Base-by-base conservation (phyloP, 805 yeast species). In the Barnettozyma populi region DNA sequence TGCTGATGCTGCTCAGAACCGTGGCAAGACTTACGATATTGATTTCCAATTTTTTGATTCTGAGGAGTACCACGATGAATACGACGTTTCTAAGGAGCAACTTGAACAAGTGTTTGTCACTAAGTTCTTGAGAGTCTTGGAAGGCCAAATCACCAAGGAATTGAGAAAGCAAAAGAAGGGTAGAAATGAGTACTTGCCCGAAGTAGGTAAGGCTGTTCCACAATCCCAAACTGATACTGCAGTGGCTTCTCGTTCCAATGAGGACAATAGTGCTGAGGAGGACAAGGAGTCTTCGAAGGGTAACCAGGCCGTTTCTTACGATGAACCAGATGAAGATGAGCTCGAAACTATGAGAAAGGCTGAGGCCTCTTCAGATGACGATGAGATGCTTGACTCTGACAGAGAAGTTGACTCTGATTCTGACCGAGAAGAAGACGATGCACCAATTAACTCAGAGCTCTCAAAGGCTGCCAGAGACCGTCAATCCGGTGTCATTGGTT, bases 241-340 rank as follows among this genome's bases (percentile, higher is more conserved):
- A 29, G 69, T 66, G 8, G 59, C 61, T 5, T 66, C 61, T 40
- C 68, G 62, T 11, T 68, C 66, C n/a, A 67, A 62, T 32, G 65
- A 58, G 25, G 75, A 67, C 36, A 77, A 70, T 35, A 84, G 76
- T 48, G 87, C 81, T 45, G 84, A 76, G 46, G 82, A 78, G 47
- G 88, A 79, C 51, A 80, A 75, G 59, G 68, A 75, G 50, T 77
- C 73, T 54, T 69, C 75, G 45, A 84, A 83, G 56, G 73, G 82
- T 35, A 88, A 89, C 58, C 96, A 90, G 69, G 82, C 95, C 16
- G 92, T 86, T 36, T 89, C 97, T 2, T 89, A 89, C 58, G 98
- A 90, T 54, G 96, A 81, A 14, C 96, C 97, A 31, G 98, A 90
- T 68, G 97, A 90, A 53, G 98, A 89, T 27, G 97, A 90, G 63